Percentiles rank a stretch among this genome's conserved stretches.
Evolutionary conservation across 257 asterid genomes (phyloP).

Genomic region (Phtheirospermum japonicum): DNA sequence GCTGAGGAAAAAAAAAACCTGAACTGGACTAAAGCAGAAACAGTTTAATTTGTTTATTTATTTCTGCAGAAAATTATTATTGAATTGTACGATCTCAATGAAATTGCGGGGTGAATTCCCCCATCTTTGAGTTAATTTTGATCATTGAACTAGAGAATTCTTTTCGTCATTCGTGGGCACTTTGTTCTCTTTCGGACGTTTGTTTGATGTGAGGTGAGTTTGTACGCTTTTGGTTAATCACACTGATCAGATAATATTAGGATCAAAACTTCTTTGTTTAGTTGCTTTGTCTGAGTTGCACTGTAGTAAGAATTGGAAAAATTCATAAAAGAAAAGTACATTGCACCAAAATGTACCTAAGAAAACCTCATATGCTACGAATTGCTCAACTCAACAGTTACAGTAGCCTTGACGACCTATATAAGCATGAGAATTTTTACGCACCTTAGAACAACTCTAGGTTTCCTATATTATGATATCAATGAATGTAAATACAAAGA

Average conservation of each 20-base stretch:
- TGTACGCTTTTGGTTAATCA: not conserved
- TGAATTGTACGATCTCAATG: constrained; percentile 37
- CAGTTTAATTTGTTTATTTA: constrained; percentile 26
- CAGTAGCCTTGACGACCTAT: too few species aligned
- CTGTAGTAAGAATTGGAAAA: too few species aligned
- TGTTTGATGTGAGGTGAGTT: not conserved
- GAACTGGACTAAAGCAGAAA: constrained; percentile 19
- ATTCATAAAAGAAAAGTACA: too few species aligned
- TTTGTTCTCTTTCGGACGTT: not conserved
- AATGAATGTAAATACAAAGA: too few species aligned
- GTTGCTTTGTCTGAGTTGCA: not conserved
- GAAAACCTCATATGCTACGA: too few species aligned
- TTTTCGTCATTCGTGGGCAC: constrained; percentile 3
- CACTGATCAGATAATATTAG: too few species aligned
- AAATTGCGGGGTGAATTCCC: constrained; percentile 32
- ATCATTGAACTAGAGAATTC: constrained; percentile 9
- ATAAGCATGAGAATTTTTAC: too few species aligned
- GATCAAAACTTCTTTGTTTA: not conserved
- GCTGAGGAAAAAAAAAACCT: not conserved
- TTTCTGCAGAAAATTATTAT: constrained; percentile 31
- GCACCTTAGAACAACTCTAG: too few species aligned
- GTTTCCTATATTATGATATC: too few species aligned
- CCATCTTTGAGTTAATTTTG: constrained; percentile 24
- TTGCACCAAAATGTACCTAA: too few species aligned
- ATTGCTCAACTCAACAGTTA: too few species aligned